These are phyloP conservation scores for Cercospora citrullina DNA, from an alignment of 2,329 filamentous ascomycete species.

Conservation along the genomic window DNA sequence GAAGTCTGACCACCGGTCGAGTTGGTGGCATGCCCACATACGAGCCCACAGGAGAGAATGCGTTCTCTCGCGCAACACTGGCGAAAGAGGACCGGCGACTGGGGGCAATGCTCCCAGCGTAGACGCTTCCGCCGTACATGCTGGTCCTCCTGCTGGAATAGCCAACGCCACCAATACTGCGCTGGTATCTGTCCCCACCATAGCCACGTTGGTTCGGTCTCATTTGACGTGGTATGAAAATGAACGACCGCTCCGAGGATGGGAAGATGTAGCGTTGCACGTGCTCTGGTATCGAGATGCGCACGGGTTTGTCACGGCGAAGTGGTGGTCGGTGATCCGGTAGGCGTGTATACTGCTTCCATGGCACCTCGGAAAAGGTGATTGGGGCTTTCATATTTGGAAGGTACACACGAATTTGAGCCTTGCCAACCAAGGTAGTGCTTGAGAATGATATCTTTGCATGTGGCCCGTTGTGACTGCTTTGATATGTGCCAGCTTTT, in stretches of 20 bases:
- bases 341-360: slow-evolving; percentile 89
- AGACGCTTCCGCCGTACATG: slow-evolving; percentile 75
- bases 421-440: slow-evolving; percentile 79
- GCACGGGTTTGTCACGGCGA: slow-evolving; percentile 91
- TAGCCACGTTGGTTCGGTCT: slow-evolving; percentile 86
- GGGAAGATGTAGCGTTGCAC: slow-evolving; percentile 88
- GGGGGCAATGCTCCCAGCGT: slow-evolving; percentile 83
- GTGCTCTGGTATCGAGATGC: slow-evolving; percentile 81
- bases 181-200: slow-evolving; percentile 66
- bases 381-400: slow-evolving; percentile 72
- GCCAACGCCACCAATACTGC: slow-evolving; percentile 67
- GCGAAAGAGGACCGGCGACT: slow-evolving; percentile 82
- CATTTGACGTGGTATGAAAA: slow-evolving; percentile 93
- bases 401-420: slow-evolving; percentile 78
- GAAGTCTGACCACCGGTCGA: slow-evolving; percentile 81
- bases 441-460: slow-evolving; percentile 63
- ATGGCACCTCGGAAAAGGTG: slow-evolving; percentile 71
- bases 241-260: slow-evolving; percentile 85
- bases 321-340: slow-evolving; percentile 93
- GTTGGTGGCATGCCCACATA: slow-evolving; percentile 58
- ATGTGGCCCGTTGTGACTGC: slow-evolving; percentile 17
- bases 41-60: slow-evolving; percentile 77
- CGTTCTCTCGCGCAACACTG: slow-evolving; percentile 67
- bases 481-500: slow-evolving; percentile 16
- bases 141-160: slow-evolving; percentile 77